Evolutionary conservation across 208 protist genomes (phyloP).

Genomic region (Crithidia bombi): DNA sequence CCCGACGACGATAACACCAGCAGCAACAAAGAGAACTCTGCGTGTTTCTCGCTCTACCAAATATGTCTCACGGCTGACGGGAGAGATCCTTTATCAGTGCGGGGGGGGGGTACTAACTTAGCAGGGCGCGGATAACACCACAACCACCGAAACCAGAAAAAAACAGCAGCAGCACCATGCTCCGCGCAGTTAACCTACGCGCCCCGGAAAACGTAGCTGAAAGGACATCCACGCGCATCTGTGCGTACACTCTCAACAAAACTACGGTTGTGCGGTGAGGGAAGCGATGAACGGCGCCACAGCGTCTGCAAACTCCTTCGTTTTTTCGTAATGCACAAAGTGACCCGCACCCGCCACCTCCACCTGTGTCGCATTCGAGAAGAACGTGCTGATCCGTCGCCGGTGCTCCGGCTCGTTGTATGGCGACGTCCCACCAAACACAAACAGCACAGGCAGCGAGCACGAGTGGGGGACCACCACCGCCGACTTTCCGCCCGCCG

Average conservation of each 20-base stretch:
- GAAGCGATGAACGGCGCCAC: slow-evolving; percentile 71
- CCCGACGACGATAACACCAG: too few species aligned
- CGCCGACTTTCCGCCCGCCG: background rate
- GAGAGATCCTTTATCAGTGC: too few species aligned
- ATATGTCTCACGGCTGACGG: too few species aligned
- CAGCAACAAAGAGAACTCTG: too few species aligned
- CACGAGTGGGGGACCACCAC: slow-evolving; percentile 43
- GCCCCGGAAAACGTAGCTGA: too few species aligned
- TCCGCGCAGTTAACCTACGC: too few species aligned
- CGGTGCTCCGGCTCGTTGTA: slow-evolving; percentile 65
- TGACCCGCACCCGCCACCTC: slow-evolving; percentile 73
- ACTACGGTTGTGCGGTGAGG: slow-evolving; percentile 7
- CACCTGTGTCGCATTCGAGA: slow-evolving; percentile 64
- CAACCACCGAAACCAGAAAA: too few species aligned
- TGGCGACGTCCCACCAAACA: slow-evolving; percentile 81
- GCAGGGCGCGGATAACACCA: too few species aligned
- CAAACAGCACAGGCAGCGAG: slow-evolving; percentile 79
- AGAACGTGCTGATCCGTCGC: slow-evolving; percentile 52
- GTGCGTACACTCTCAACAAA: background rate
- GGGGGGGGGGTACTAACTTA: too few species aligned
- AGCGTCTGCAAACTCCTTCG: slow-evolving; percentile 63
- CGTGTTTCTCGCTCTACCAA: too few species aligned
- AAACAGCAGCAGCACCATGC: too few species aligned
- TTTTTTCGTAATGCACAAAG: slow-evolving; percentile 90
- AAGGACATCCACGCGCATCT: too few species aligned